Conservation (phyloP, 2,329 filamentous ascomycete species). For the Stemphylium beticola region DNA sequence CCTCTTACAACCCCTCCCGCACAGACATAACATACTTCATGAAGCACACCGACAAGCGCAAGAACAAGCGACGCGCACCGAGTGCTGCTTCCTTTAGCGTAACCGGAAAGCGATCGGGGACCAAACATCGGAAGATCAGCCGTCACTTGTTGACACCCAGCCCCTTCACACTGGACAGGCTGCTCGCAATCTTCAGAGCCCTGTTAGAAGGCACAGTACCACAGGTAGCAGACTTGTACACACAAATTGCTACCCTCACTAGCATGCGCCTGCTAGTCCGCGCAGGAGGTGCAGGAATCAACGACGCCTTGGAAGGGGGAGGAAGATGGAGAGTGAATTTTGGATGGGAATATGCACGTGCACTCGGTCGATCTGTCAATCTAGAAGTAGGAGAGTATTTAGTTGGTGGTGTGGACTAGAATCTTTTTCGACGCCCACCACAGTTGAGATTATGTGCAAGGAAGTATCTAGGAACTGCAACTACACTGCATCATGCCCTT, state of each 20-base stretch:
- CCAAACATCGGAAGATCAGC: slow-evolving; percentile 73
- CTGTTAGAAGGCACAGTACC: slow-evolving; percentile 59
- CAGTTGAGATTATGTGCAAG: not conserved
- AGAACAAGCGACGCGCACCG: slow-evolving; percentile 51
- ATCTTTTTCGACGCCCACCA: no score
- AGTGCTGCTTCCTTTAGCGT: slow-evolving; percentile 23
- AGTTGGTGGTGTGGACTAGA: slow-evolving; percentile 44
- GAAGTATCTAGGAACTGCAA: slow-evolving; percentile 71
- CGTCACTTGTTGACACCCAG: slow-evolving; percentile 78
- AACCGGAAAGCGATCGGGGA: slow-evolving; percentile 17
- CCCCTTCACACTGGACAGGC: slow-evolving; percentile 77
- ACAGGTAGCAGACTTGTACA: slow-evolving; percentile 56
- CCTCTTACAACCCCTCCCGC: slow-evolving; percentile 78
- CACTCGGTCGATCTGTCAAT: slow-evolving; percentile 73
- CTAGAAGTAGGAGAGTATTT: slow-evolving; percentile 77
- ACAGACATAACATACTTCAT: slow-evolving; percentile 79
- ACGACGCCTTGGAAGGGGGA: slow-evolving; percentile 70
- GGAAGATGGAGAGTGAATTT: slow-evolving; percentile 80
- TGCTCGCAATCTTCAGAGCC: slow-evolving; percentile 77
- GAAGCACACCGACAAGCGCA: slow-evolving; percentile 64
- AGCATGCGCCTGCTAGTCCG: slow-evolving; percentile 71
- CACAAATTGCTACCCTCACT: slow-evolving; percentile 71
- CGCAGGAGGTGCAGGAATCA: slow-evolving; percentile 62
- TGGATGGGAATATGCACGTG: slow-evolving; percentile 76
- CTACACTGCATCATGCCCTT: slow-evolving; percentile 90